These are phyloP conservation scores for Rickenella mellea DNA, from an alignment of 768 basidiomycete genomes.

Conservation along the genomic window DNA sequence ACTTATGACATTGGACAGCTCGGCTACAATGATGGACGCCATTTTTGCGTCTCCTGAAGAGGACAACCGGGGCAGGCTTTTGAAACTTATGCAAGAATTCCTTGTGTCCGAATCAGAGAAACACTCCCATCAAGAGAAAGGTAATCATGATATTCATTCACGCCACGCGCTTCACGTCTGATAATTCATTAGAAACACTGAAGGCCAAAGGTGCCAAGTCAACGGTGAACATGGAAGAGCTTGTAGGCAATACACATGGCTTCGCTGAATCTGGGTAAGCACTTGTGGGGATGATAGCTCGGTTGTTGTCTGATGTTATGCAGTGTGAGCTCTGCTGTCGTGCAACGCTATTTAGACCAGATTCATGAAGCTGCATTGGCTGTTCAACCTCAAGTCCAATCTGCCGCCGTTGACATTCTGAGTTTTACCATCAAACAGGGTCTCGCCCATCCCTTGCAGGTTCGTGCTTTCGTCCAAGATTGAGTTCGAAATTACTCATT, in stretches of 20 bases:
- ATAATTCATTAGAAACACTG: slow-evolving; percentile 13
- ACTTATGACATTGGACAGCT: slow-evolving; percentile 75
- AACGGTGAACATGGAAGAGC: slow-evolving; percentile 81
- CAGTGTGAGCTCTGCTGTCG: slow-evolving; percentile 89
- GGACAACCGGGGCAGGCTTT: slow-evolving; percentile 60
- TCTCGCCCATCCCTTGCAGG: slow-evolving; percentile 88
- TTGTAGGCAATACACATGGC: slow-evolving; percentile 90
- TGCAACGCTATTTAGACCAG: slow-evolving; percentile 82
- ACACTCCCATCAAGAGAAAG: slow-evolving; percentile 63
- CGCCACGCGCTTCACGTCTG: neutral
- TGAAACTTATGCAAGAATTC: slow-evolving; percentile 91
- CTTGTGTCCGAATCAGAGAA: slow-evolving; percentile 76
- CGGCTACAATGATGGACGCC: slow-evolving; percentile 79
- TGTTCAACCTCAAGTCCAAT: slow-evolving; percentile 59
- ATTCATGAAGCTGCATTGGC: slow-evolving; percentile 80
- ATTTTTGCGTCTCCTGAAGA: slow-evolving; percentile 72
- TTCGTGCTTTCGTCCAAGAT: slow-evolving; percentile 21
- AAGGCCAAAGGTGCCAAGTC: slow-evolving; percentile 29
- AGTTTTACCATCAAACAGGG: slow-evolving; percentile 93
- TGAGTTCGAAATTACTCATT: neutral
- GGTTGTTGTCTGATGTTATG: slow-evolving; percentile 1
- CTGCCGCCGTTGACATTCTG: slow-evolving; percentile 81
- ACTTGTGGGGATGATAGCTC: neutral
- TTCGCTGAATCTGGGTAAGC: slow-evolving; percentile 95
- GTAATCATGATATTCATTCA: slow-evolving; percentile 20